Percentiles rank a stretch among this genome's conserved stretches.
phyloP scores from a whole-genome alignment of 2,329 filamentous ascomycete species.

The Penicillium polonicum region DNA sequence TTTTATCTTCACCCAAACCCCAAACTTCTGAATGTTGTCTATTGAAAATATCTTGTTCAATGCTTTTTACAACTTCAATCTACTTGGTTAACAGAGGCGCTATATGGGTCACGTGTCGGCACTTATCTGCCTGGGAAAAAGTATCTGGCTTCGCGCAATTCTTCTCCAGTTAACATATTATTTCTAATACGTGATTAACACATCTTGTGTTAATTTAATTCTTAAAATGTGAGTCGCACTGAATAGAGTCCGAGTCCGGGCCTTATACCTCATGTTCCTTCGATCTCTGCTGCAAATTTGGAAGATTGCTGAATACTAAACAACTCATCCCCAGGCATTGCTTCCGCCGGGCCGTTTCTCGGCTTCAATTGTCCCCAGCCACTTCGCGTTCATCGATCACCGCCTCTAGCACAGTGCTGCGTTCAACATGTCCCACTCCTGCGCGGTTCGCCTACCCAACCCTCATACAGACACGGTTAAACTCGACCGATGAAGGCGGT shows the following conservation, averaged over 20 bases:
- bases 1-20: background rate
- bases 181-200: background rate
- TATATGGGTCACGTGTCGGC: background rate
- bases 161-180: background rate
- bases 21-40: background rate
- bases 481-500: constrained; percentile 6
- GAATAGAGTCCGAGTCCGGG: background rate
- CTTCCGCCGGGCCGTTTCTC: constrained; percentile 58
- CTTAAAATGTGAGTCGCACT: background rate
- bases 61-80: background rate
- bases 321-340: constrained; percentile 48
- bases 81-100: background rate
- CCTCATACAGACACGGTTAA: constrained; percentile 17
- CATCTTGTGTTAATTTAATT: background rate
- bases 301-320: constrained; percentile 5
- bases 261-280: background rate
- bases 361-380: constrained; percentile 50
- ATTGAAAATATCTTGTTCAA: no score
- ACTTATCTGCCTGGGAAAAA: background rate
- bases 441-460: constrained; percentile 22
- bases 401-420: constrained; percentile 38
- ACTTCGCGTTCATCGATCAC: constrained; percentile 33
- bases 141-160: background rate
- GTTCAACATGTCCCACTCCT: constrained; percentile 32
- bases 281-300: background rate